These are phyloP conservation scores for Fusarium fujikuroi DNA, from an alignment of 2,329 filamentous ascomycete species.

Conservation along the genomic window DNA sequence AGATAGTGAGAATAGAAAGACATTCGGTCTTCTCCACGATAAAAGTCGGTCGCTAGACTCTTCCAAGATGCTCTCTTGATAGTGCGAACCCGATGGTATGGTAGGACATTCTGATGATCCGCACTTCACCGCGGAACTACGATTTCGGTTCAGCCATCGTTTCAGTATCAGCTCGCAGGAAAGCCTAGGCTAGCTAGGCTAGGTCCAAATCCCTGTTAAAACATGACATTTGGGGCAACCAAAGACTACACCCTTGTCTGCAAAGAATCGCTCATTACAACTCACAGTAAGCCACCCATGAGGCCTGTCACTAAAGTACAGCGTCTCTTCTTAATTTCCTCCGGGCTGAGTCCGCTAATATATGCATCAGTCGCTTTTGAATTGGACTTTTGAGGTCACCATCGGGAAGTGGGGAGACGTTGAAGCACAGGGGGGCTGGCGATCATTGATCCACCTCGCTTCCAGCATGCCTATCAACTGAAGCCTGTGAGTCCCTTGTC, in stretches of 20 bases:
- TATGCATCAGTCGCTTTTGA: constrained; percentile 2
- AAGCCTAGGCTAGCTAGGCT: constrained; percentile 16
- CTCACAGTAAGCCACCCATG: neutral
- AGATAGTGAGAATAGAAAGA: constrained; percentile 9
- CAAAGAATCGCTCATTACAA: constrained; percentile 8
- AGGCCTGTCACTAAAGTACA: neutral
- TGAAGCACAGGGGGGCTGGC: constrained; percentile 16
- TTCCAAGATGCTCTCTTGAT: constrained; percentile 19
- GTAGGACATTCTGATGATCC: constrained; percentile 24
- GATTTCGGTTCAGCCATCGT: constrained; percentile 34
- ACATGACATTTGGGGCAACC: neutral
- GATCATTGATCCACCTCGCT: constrained; percentile 17
- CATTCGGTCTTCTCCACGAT: constrained; percentile 11
- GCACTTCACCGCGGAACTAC: constrained; percentile 1
- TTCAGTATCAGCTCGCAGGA: constrained; percentile 41
- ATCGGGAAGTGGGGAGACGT: constrained; percentile 16
- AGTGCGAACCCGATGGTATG: constrained; percentile 35
- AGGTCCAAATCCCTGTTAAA: constrained; percentile 25
- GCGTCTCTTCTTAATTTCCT: constrained; percentile 13
- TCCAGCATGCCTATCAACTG: constrained; percentile 10
- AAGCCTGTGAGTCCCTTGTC: constrained; percentile 8
- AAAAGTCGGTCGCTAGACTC: constrained; percentile 11
- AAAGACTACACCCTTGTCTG: constrained; percentile 15
- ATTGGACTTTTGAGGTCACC: neutral
- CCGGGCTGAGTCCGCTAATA: constrained; percentile 12